Evolutionary conservation across 345 rosid genomes (phyloP).

Genomic region (Populus davidiana): DNA sequence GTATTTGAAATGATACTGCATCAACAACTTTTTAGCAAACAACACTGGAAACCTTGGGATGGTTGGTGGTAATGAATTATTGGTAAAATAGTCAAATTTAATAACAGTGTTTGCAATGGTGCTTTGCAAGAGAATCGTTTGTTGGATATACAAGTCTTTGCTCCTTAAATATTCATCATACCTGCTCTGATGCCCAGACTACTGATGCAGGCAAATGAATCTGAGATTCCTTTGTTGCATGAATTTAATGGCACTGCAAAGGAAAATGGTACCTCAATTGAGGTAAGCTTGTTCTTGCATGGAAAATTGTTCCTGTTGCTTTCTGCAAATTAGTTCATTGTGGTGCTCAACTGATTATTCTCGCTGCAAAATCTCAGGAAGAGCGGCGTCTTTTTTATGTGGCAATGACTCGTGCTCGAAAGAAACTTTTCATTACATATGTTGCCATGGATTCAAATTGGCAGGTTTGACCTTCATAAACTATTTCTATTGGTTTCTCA

Average conservation of each 20-base stretch:
- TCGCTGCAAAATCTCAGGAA: slow-evolving; percentile 51
- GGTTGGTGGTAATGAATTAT: neutral
- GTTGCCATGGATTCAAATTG: slow-evolving; percentile 76
- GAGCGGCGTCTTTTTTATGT: slow-evolving; percentile 87
- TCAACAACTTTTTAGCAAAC: too few relatives aligned
- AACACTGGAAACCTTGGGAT: too few relatives aligned
- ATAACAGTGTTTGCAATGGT: neutral
- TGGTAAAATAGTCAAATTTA: neutral
- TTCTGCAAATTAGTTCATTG: neutral
- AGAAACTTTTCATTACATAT: slow-evolving; percentile 73
- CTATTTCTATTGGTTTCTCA: slow-evolving; percentile 14
- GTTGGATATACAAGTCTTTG: neutral
- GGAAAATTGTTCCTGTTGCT: neutral
- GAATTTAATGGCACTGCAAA: slow-evolving; percentile 50
- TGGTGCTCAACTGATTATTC: slow-evolving; percentile 13
- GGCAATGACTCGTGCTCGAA: slow-evolving; percentile 96
- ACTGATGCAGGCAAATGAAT: slow-evolving; percentile 73
- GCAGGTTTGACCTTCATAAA: slow-evolving; percentile 61
- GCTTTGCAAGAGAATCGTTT: neutral
- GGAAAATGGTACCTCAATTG: slow-evolving; percentile 58
- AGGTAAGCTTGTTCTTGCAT: slow-evolving; percentile 43
- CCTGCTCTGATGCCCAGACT: slow-evolving; percentile 1
- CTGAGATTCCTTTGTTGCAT: slow-evolving; percentile 84
- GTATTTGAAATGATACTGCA: too few relatives aligned
- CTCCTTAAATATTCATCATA: neutral